Percentiles rank a stretch among this genome's conserved stretches.
Evolutionary conservation across 306 rosid species (phyloP).

Genomic region (Coriaria nepalensis): DNA sequence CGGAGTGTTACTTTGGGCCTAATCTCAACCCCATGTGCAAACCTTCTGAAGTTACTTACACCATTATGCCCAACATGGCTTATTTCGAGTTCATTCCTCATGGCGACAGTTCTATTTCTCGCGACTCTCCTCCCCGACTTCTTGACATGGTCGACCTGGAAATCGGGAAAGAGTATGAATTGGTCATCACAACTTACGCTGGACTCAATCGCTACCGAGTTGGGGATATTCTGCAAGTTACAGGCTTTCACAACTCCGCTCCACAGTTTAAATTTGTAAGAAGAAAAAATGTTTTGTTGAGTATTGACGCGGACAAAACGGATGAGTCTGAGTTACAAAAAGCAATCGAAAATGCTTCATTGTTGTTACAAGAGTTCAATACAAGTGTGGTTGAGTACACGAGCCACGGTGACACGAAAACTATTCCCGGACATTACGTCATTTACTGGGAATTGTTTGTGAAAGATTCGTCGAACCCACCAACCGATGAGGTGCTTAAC

Average conservation of each 20-base stretch:
- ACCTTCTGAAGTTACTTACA: conserved; percentile 69
- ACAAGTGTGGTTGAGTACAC: conserved; percentile 76
- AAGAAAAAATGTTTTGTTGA: conserved; percentile 66
- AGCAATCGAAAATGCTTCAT: conserved; percentile 45
- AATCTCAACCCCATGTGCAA: conserved; percentile 58
- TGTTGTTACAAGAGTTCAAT: conserved; percentile 32
- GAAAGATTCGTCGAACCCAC: conserved; percentile 39
- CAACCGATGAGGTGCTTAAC: conserved; percentile 27
- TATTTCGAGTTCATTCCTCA: conserved; percentile 78
- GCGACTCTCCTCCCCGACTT: conserved; percentile 44
- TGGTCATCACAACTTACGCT: conserved; percentile 60
- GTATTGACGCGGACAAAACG: conserved; percentile 76
- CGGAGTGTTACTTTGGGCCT: conserved; percentile 83
- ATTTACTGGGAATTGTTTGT: conserved; percentile 73
- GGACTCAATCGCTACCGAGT: conserved; percentile 79
- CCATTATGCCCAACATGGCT: conserved; percentile 93
- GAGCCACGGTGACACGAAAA: conserved; percentile 45
- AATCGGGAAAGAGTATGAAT: conserved; percentile 60
- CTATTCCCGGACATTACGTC: conserved; percentile 89
- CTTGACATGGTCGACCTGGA: conserved; percentile 64
- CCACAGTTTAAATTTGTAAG: conserved; percentile 69
- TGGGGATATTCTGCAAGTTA: conserved; percentile 73
- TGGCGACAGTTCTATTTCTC: conserved; percentile 27
- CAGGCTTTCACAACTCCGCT: conserved; percentile 52
- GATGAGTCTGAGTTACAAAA: conserved; percentile 77